Conservation (phyloP, 352 stramenopile genomes). For the Aphanomyces euteiches region DNA sequence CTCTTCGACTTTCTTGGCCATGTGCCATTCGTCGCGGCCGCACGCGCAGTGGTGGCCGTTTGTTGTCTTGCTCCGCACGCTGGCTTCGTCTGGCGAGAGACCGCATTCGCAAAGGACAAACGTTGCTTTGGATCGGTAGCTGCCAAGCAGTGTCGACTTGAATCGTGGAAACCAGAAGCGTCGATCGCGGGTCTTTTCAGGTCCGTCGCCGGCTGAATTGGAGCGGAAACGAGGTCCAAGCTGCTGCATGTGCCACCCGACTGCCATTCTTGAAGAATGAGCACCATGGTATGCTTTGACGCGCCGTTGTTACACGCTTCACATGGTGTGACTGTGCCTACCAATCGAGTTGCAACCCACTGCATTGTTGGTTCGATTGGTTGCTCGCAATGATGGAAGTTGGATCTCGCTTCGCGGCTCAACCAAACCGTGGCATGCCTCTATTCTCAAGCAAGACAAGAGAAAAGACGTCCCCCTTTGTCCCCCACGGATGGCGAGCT, state of each 20-base stretch:
- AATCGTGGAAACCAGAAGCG: conserved; percentile 86
- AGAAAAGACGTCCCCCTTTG: no score
- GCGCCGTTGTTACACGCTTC: no score
- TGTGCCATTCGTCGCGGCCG: conserved; percentile 76
- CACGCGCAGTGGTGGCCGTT: conserved; percentile 80
- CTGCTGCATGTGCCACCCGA: conserved; percentile 43
- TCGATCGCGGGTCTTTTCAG: conserved; percentile 82
- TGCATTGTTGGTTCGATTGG: no score
- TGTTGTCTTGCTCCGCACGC: conserved; percentile 44
- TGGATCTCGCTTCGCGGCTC: no score
- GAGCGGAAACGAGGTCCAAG: conserved; percentile 60
- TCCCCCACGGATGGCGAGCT: no score
- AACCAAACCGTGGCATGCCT: no score
- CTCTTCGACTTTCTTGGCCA: conserved; percentile 77
- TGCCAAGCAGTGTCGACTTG: conserved; percentile 85
- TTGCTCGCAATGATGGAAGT: no score
- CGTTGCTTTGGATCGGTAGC: conserved; percentile 83
- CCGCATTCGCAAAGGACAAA: conserved; percentile 81
- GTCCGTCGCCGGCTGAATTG: conserved; percentile 69
- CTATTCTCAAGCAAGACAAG: no score
- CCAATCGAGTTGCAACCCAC: no score
- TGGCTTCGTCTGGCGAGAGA: conserved; percentile 34
- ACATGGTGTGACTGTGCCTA: no score
- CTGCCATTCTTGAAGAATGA: background rate
- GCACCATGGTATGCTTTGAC: no score